phyloP scores from a whole-genome alignment of 768 basidiomycete species.

The Steccherinum ochraceum region DNA sequence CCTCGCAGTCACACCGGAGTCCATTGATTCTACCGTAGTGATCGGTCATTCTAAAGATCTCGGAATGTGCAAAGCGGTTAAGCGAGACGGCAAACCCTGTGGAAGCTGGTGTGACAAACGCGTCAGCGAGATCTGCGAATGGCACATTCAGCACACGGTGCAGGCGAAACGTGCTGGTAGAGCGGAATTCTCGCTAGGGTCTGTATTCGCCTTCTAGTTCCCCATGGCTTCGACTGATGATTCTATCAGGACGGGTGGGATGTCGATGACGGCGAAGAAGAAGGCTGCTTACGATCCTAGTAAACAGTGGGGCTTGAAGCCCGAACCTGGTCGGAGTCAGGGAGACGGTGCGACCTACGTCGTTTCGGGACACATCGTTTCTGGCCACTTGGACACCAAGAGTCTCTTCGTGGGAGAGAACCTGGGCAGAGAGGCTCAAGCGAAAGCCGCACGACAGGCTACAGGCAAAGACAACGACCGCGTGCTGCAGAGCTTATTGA shows the following conservation, averaged over 20 bases:
- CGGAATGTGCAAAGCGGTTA: constrained; percentile 73
- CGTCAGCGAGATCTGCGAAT: constrained; percentile 84
- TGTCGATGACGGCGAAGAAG: constrained; percentile 46
- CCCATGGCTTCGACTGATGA: neutral
- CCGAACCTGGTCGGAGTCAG: constrained; percentile 31
- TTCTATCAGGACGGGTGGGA: constrained; percentile 60
- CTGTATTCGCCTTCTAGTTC: constrained; percentile 19
- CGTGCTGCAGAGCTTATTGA: constrained; percentile 52
- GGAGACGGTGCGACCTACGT: constrained; percentile 63
- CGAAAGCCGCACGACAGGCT: constrained; percentile 59
- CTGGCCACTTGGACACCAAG: constrained; percentile 28
- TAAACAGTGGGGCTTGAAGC: constrained; percentile 72
- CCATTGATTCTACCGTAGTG: constrained; percentile 70
- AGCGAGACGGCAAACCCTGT: constrained; percentile 76
- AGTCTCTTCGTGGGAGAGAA: constrained; percentile 58
- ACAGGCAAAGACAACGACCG: constrained; percentile 55
- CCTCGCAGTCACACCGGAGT: constrained; percentile 82
- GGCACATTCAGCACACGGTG: constrained; percentile 80
- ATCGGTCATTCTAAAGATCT: constrained; percentile 86
- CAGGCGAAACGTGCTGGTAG: constrained; percentile 66
- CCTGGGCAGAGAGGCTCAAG: constrained; percentile 76
- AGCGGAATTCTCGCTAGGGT: constrained; percentile 86
- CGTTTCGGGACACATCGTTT: constrained; percentile 71
- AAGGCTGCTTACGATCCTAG: constrained; percentile 58
- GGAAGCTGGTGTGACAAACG: constrained; percentile 90